Conservation (phyloP, 2,329 filamentous ascomycete species). For the Orbilia blumenaviensis region DNA sequence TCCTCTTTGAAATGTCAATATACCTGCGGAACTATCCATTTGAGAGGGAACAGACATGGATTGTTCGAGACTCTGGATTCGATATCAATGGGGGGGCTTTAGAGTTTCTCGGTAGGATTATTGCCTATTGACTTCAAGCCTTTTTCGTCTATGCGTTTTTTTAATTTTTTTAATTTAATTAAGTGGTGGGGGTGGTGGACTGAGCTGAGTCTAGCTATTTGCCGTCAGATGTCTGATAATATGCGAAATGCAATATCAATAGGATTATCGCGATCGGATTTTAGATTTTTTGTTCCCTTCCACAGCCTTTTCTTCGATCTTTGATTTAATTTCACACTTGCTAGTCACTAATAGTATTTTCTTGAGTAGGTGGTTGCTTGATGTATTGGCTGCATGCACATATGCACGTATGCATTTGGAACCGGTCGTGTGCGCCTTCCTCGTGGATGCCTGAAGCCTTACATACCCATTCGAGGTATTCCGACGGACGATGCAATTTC, state of each 20-base stretch:
- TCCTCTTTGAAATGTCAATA: not conserved
- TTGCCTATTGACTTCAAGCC: not conserved
- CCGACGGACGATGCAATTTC: not conserved
- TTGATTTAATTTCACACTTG: too few relatives aligned
- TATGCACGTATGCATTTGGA: not conserved
- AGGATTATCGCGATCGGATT: not conserved
- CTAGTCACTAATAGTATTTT: not conserved
- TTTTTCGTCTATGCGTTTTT: not conserved
- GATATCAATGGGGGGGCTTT: not conserved
- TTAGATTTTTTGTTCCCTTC: not conserved
- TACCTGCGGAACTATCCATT: conserved; percentile 5
- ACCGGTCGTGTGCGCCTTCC: conserved; percentile 28
- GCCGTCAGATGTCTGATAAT: not conserved
- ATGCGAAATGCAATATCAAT: not conserved
- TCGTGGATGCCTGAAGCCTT: conserved; percentile 20
- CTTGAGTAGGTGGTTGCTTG: not conserved
- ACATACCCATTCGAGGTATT: not conserved
- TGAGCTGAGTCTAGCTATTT: too few relatives aligned
- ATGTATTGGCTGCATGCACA: not conserved
- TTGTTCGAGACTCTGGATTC: conserved; percentile 8
- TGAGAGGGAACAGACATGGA: not conserved
- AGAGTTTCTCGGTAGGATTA: not conserved
- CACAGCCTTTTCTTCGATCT: not conserved
- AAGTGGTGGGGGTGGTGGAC: too few relatives aligned
- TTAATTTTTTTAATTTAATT: not conserved